A percentile compares a stretch with the other conserved stretches of the same genome.
Conservation (phyloP, 345 rosid genomes). For the Ceriops tagal region DNA sequence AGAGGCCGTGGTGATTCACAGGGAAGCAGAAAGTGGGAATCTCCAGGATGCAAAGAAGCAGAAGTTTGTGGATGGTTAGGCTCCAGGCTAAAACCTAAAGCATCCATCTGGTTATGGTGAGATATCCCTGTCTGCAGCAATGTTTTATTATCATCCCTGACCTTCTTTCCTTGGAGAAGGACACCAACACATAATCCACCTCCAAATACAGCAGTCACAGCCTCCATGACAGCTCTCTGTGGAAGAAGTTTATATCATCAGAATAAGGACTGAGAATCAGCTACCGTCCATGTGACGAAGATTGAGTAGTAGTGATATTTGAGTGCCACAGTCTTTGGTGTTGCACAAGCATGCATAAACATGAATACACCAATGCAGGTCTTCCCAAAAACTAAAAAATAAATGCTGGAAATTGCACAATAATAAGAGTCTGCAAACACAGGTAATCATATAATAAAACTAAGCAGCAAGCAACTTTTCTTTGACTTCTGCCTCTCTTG, state of each 20-base stretch:
- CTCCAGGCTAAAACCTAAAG: conserved; percentile 83
- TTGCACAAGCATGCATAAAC: background rate
- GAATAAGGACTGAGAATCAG: conserved; percentile 13
- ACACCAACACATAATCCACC: conserved; percentile 76
- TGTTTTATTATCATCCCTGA: conserved; percentile 79
- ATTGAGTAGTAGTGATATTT: background rate
- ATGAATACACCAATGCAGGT: background rate
- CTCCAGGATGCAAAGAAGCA: conserved; percentile 37
- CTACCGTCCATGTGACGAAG: background rate
- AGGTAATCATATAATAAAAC: background rate
- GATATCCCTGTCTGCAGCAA: conserved; percentile 77
- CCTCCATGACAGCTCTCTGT: conserved; percentile 90
- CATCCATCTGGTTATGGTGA: conserved; percentile 49
- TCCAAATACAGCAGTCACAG: conserved; percentile 71
- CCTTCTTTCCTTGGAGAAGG: conserved; percentile 79
- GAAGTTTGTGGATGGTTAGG: conserved; percentile 54
- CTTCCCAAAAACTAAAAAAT: no score
- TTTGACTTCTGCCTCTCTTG: conserved; percentile 5
- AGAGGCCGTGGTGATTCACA: conserved; percentile 47
- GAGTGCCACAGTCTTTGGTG: background rate
- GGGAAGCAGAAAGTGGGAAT: conserved; percentile 37
- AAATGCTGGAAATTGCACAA: background rate
- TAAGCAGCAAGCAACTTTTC: background rate
- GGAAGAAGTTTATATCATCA: conserved; percentile 24
- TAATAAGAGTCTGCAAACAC: background rate